These are phyloP conservation scores for Chamaecrista fasciculata DNA, from an alignment of 306 rosid species.

Conservation along the genomic window DNA sequence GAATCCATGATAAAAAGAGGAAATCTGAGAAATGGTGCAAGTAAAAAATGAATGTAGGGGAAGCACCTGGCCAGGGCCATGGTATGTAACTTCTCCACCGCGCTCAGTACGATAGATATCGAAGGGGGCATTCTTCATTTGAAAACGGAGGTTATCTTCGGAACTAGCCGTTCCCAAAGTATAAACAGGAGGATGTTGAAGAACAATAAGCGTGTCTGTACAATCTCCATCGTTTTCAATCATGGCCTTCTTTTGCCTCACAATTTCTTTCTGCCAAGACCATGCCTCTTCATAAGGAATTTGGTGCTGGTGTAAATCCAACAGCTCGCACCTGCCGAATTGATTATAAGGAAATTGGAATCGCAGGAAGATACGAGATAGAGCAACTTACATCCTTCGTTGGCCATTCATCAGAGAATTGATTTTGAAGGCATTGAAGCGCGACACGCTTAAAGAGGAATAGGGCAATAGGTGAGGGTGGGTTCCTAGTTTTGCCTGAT, in stretches of 20 bases:
- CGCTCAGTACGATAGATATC: slow-evolving; percentile 45
- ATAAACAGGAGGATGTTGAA: slow-evolving; percentile 41
- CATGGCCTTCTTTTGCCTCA: slow-evolving; percentile 31
- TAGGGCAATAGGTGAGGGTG: neutral
- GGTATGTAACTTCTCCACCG: slow-evolving; percentile 48
- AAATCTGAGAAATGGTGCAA: neutral
- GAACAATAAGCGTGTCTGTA: slow-evolving; percentile 35
- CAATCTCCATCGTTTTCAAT: slow-evolving; percentile 38
- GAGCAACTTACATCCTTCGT: slow-evolving; percentile 37
- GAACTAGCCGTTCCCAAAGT: slow-evolving; percentile 37
- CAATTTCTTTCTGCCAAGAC: slow-evolving; percentile 42
- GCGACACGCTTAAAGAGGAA: neutral
- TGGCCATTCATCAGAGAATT: neutral
- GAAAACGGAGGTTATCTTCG: slow-evolving; percentile 32
- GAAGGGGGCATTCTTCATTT: slow-evolving; percentile 35
- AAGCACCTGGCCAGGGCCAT: slow-evolving; percentile 51
- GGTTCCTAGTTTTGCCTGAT: neutral
- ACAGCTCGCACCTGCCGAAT: slow-evolving; percentile 59
- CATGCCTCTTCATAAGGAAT: slow-evolving; percentile 56
- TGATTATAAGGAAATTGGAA: slow-evolving; percentile 10
- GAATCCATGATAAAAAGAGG: neutral
- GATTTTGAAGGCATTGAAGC: slow-evolving; percentile 12
- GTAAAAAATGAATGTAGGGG: neutral
- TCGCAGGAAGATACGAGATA: neutral
- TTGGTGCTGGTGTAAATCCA: slow-evolving; percentile 55